Base-by-base conservation (phyloP, 257 asterid genomes). In the Salvia rosmarinus region DNA sequence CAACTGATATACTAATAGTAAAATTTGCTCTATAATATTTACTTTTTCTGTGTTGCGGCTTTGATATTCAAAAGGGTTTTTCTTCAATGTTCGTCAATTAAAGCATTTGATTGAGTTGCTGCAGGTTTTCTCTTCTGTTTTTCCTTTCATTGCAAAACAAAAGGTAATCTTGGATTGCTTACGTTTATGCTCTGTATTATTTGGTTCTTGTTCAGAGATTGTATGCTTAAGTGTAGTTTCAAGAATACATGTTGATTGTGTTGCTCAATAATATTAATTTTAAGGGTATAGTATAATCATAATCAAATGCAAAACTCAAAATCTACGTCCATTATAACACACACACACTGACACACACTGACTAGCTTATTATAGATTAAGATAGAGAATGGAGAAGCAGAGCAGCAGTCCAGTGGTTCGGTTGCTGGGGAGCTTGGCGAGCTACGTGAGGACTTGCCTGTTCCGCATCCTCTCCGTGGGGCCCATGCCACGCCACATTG, bases 401-500 rank as follows among this genome's bases (percentile, higher is more conserved):
- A 57, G 17, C 25, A 71, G 65, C 23, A 69, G 60, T 30, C 51
- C 81, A n/a, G 78, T 71, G 6, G 80, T 67, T 19, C 65, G 70
- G 73, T 43, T 89, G 68, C 16, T 85, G 5, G 95, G 89, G 66
- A 77, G 65, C 13, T 62, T 78, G 12, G 35, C 80, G 4, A 39
- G 72, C 83, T 74, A 58, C 75, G 47, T 83, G 82, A 81, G 95
- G 3, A 76, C 77, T 44, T 81, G 80, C 17, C 69, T 92, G 34
- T 87, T 90, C 40, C 34, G 44, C 0, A 69, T 85, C 17, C 85
- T 90, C 14, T 86, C 95, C 0, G 75, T 78, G 0, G 98, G 97
- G 16, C 89, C 92, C 13, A 50, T 89, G 1, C 96, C 98, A 0
- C 60, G 68, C 58, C 98, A 93, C 75, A 1, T 90, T 3, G 90